Percentiles rank a stretch among this genome's conserved stretches.
These are phyloP conservation scores for Dactylellina cionopaga DNA, from an alignment of 2,329 filamentous ascomycete species.

Conservation along the genomic window DNA sequence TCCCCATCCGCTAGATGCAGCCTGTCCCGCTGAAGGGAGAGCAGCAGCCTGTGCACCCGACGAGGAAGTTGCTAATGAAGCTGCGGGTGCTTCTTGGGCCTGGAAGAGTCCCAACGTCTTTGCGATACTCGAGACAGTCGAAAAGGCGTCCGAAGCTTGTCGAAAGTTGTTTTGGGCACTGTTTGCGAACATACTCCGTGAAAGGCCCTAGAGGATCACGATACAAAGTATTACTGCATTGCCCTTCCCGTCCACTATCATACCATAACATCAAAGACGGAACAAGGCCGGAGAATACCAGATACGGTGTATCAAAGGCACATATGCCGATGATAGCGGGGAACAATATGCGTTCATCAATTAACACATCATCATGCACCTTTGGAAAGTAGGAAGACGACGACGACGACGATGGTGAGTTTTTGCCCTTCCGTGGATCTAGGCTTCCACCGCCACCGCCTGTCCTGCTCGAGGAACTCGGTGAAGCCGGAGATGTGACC, in stretches of 20 bases:
- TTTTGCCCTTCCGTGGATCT: conserved; percentile 34
- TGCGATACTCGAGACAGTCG: conserved; percentile 67
- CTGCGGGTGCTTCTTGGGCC: conserved; percentile 56
- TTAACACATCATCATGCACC: conserved; percentile 51
- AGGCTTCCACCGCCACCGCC: conserved; percentile 36
- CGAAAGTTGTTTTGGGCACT: conserved; percentile 87
- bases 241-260: not conserved
- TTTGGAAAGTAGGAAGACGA: conserved; percentile 56
- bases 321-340: conserved; percentile 90
- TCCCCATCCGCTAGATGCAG: conserved; percentile 70
- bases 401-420: conserved; percentile 54
- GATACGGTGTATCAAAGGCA: conserved; percentile 92
- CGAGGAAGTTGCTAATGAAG: conserved; percentile 59
- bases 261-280: not conserved
- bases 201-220: conserved; percentile 58
- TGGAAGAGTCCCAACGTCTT: conserved; percentile 55
- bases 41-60: conserved; percentile 63
- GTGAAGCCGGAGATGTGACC: conserved; percentile 59
- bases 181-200: conserved; percentile 83
- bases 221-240: conserved; percentile 23
- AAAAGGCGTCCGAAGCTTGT: conserved; percentile 76
- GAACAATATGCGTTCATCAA: conserved; percentile 79
- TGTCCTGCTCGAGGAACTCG: conserved; percentile 47
- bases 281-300: conserved; percentile 74
- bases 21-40: conserved; percentile 58